phyloP scores from a whole-genome alignment of 176 grass and related monocot species.

The Raddia distichophylla region DNA sequence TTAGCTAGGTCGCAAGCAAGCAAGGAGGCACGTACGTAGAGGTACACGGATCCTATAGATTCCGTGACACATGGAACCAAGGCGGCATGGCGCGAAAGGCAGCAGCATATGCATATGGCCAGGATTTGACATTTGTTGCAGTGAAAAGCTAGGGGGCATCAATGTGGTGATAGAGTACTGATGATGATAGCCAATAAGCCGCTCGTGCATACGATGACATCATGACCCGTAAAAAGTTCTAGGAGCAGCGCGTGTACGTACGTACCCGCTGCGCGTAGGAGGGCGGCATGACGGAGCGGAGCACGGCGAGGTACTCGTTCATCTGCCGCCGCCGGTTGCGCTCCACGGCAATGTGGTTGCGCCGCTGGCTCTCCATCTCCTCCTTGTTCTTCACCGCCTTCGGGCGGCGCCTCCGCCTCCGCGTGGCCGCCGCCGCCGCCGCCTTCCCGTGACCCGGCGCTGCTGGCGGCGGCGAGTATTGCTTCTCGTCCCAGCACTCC shows the following conservation, averaged over 20 bases:
- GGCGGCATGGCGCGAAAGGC: conserved; percentile 27
- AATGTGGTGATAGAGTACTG: neutral
- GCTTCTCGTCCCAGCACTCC: conserved; percentile 40
- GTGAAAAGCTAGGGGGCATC: conserved; percentile 37
- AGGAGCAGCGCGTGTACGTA: neutral
- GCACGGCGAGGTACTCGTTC: conserved; percentile 94
- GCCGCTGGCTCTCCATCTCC: conserved; percentile 57
- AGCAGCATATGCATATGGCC: conserved; percentile 6
- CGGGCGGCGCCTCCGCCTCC: conserved; percentile 28
- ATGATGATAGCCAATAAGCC: conserved; percentile 20
- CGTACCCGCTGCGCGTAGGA: conserved; percentile 88
- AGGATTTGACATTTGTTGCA: conserved; percentile 50
- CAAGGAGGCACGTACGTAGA: neutral
- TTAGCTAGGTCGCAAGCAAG: conserved; percentile 16
- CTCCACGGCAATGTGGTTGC: conserved; percentile 93
- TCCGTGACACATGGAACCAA: conserved; percentile 61
- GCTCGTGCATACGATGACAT: conserved; percentile 47
- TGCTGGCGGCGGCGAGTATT: neutral
- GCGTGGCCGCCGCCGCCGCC: neutral
- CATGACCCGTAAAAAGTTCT: conserved; percentile 30
- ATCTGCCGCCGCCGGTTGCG: conserved; percentile 95
- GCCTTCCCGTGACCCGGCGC: conserved; percentile 22
- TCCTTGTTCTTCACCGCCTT: conserved; percentile 57
- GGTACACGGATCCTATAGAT: conserved; percentile 29
- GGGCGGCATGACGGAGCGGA: conserved; percentile 86